Evolutionary conservation across 345 rosid species (phyloP).

Genomic region (Dovyalis caffra): DNA sequence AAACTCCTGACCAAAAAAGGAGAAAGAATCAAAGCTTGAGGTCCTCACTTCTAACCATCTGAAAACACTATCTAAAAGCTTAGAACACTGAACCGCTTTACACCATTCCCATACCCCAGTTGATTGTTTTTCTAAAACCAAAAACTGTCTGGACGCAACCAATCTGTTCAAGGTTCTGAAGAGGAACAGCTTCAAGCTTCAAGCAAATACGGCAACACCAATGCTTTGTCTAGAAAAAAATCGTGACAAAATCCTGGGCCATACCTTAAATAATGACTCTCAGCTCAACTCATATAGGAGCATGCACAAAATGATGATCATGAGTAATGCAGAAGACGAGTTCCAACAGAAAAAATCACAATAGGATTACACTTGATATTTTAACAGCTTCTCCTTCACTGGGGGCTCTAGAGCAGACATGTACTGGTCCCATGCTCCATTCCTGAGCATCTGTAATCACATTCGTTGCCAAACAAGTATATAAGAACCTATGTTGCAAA

Average conservation of each 20-base stretch:
- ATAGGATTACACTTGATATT: constrained; percentile 61
- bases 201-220: constrained; percentile 12
- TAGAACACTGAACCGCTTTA: constrained; percentile 24
- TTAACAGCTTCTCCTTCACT: constrained; percentile 76
- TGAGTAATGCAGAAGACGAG: constrained; percentile 14
- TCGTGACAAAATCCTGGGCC: constrained; percentile 22
- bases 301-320: constrained; percentile 22
- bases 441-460: constrained; percentile 69
- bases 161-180: background rate
- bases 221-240: constrained; percentile 25
- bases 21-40: background rate
- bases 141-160: constrained; percentile 7
- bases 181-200: constrained; percentile 27
- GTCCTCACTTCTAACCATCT: background rate
- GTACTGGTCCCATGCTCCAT: constrained; percentile 86
- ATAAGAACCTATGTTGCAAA: background rate
- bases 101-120: constrained; percentile 19
- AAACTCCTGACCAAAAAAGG: background rate
- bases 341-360: constrained; percentile 4
- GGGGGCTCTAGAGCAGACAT: constrained; percentile 82
- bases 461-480: background rate
- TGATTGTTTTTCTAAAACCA: constrained; percentile 7
- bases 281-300: constrained; percentile 17
- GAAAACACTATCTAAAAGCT: constrained; percentile 14
- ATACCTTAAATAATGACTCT: constrained; percentile 15